Percentiles rank a stretch among this genome's conserved stretches.
Evolutionary conservation across 495 filamentous ascomycete species (phyloP).

Genomic region (Aspergillus heteromorphus): DNA sequence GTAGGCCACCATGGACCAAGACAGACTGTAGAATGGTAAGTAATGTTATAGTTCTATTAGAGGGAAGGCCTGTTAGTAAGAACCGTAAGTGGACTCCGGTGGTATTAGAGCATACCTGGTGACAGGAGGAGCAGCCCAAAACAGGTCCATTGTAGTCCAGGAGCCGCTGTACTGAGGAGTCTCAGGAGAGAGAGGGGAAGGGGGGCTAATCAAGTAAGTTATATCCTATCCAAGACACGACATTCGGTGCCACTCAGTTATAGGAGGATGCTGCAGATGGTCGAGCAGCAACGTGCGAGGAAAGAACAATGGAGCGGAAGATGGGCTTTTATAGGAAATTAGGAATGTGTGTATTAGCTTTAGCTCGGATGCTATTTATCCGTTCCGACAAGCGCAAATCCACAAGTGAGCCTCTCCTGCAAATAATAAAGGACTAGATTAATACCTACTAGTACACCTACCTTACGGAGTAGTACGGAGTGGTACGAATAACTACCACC

Average conservation of each 20-base stretch:
- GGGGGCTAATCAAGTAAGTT: too few species aligned
- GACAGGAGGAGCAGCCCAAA: slow-evolving; percentile 66
- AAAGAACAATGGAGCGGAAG: neutral
- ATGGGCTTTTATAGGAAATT: neutral
- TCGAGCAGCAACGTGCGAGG: neutral
- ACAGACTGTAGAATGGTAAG: slow-evolving; percentile 60
- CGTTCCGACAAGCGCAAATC: neutral
- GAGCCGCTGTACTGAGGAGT: slow-evolving; percentile 8
- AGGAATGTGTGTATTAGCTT: neutral
- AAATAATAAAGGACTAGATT: too few species aligned
- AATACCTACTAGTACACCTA: too few species aligned
- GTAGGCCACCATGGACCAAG: slow-evolving; percentile 53
- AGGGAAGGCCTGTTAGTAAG: neutral
- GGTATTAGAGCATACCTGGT: slow-evolving; percentile 55
- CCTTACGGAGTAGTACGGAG: too few species aligned
- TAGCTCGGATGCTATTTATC: neutral
- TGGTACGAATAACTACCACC: too few species aligned
- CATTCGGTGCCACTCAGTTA: neutral
- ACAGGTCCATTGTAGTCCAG: slow-evolving; percentile 50
- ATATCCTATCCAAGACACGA: neutral
- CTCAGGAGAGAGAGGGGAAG: too few species aligned
- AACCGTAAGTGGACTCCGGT: neutral
- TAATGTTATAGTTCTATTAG: slow-evolving; percentile 62
- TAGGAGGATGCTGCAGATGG: neutral
- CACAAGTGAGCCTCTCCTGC: too few species aligned